Conservation (phyloP, 495 filamentous ascomycete species). For the Annulohypoxylon bovei region DNA sequence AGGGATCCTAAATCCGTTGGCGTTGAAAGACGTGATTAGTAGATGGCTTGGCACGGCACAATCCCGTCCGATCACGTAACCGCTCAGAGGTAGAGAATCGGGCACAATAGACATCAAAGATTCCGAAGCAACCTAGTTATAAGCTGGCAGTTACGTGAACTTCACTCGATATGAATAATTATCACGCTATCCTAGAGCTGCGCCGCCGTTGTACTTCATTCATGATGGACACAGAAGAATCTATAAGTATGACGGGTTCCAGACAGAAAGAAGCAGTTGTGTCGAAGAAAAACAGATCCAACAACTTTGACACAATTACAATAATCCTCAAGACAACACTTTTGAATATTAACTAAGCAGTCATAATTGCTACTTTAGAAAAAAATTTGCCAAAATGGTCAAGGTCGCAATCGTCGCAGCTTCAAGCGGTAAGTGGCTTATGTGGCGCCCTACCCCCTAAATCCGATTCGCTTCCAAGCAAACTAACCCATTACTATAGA, state of each 20-base stretch:
- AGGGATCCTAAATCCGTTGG: not conserved
- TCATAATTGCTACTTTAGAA: not conserved
- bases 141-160: slow-evolving; percentile 13
- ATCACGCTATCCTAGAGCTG: not conserved
- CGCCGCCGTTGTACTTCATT: not conserved
- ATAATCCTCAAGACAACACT: not conserved
- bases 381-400: slow-evolving; percentile 53
- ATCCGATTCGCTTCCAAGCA: not conserved
- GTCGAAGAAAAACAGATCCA: slow-evolving; percentile 2
- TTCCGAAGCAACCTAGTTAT: not conserved
- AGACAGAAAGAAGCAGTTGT: slow-evolving; percentile 5
- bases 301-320: slow-evolving; percentile 5
- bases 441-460: not conserved
- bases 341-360: too few relatives aligned
- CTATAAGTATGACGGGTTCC: slow-evolving; percentile 11
- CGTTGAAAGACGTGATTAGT: not conserved
- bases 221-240: not conserved
- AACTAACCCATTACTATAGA: slow-evolving; percentile 45
- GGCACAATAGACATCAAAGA: not conserved
- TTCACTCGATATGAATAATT: not conserved
- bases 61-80: slow-evolving; percentile 37
- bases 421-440: slow-evolving; percentile 53
- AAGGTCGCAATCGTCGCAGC: slow-evolving; percentile 63
- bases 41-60: slow-evolving; percentile 10
- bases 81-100: not conserved